Conservation (phyloP, 495 filamentous ascomycete genomes). For the Pseudoneurospora amorphoporcata region DNA sequence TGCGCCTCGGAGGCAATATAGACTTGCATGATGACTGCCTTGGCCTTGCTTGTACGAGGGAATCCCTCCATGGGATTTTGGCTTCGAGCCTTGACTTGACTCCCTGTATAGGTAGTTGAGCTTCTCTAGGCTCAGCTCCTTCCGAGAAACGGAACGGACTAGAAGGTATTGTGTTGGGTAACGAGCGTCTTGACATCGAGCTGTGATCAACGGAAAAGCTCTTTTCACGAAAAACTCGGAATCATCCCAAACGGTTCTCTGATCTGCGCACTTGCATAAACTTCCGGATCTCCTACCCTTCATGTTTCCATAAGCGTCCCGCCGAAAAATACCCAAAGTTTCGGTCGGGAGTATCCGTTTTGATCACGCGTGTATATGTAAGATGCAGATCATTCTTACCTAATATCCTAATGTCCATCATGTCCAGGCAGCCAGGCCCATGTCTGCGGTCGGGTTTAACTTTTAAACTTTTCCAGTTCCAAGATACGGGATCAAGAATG, state of each 20-base stretch:
- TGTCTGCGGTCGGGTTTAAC: neutral
- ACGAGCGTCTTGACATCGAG: too few species aligned
- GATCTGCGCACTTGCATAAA: neutral
- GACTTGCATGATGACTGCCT: neutral
- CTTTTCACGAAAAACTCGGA: neutral
- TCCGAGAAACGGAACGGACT: too few species aligned
- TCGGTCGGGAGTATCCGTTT: neutral
- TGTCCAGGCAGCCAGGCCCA: neutral
- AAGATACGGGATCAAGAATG: neutral
- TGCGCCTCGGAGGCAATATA: neutral
- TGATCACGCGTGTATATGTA: neutral
- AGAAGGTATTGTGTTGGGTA: too few species aligned
- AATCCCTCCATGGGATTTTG: too few species aligned
- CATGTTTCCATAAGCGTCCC: neutral
- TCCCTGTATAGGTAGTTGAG: too few species aligned
- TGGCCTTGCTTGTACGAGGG: neutral
- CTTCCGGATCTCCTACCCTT: neutral
- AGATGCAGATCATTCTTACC: neutral
- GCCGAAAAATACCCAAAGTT: neutral
- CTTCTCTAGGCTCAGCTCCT: too few species aligned
- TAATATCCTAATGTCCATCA: neutral
- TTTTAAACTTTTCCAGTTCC: neutral
- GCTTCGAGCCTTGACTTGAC: too few species aligned
- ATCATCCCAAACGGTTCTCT: neutral
- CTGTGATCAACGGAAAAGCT: neutral